Evolutionary conservation across 78 protist genomes (phyloP).

Genomic region (Diacronema lutheri): DNA sequence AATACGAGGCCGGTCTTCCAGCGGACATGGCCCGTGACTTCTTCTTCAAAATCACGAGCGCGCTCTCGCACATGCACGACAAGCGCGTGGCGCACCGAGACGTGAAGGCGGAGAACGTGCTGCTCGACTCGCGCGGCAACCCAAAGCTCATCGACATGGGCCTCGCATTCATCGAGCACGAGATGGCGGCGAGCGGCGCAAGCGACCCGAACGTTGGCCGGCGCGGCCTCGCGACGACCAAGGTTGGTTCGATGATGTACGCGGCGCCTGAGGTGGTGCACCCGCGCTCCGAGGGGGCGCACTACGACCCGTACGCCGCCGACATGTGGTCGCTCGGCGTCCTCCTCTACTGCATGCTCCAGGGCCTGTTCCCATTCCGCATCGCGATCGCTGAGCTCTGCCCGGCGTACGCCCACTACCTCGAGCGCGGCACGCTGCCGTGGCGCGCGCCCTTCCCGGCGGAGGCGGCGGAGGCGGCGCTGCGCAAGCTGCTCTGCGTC

Average conservation of each 20-base stretch:
- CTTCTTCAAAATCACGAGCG: constrained; percentile 15
- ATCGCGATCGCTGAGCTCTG: not conserved
- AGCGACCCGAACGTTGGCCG: no score
- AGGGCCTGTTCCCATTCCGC: constrained; percentile 33
- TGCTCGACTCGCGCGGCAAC: constrained; percentile 11
- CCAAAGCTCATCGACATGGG: constrained; percentile 36
- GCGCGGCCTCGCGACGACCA: no score
- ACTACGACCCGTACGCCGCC: constrained; percentile 10
- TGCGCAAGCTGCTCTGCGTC: no score
- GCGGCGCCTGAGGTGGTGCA: constrained; percentile 47
- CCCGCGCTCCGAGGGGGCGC: constrained; percentile 28
- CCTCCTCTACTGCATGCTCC: constrained; percentile 22
- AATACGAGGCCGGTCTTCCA: not conserved
- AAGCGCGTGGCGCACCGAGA: not conserved
- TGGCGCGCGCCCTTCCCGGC: no score
- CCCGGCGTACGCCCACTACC: no score
- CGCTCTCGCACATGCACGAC: constrained; percentile 20
- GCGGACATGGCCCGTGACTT: constrained; percentile 16
- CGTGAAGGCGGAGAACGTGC: constrained; percentile 39
- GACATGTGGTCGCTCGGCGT: constrained; percentile 42
- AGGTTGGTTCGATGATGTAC: constrained; percentile 23
- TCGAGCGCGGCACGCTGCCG: no score
- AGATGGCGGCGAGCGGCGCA: no score
- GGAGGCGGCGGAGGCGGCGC: no score
- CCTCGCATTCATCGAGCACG: not conserved